A percentile compares a stretch with the other conserved stretches of the same genome.
Conservation (phyloP, 495 filamentous ascomycete species). For the Hypoxylon cercidicola region DNA sequence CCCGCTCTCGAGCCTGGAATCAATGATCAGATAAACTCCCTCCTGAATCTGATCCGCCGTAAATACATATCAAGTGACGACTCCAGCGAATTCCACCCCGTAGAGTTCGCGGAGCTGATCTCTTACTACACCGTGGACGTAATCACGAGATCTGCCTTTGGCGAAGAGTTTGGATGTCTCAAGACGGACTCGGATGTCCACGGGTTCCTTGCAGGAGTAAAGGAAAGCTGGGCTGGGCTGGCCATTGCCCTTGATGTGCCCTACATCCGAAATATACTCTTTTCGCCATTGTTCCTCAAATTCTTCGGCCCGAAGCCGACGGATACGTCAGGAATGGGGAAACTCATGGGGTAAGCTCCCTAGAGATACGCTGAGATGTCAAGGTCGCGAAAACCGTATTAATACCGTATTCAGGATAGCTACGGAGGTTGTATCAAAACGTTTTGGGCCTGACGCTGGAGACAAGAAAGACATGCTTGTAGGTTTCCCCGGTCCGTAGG, state of each 20-base stretch:
- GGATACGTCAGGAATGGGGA: constrained; percentile 50
- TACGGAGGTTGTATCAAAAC: constrained; percentile 51
- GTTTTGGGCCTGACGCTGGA: constrained; percentile 41
- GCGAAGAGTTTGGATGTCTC: constrained; percentile 70
- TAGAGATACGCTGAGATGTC: neutral
- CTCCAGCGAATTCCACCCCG: constrained; percentile 59
- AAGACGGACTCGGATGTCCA: constrained; percentile 66
- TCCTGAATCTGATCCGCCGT: constrained; percentile 50
- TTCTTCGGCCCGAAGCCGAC: constrained; percentile 40
- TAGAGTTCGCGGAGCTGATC: constrained; percentile 54
- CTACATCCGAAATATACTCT: constrained; percentile 39
- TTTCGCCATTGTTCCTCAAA: constrained; percentile 27
- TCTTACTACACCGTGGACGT: constrained; percentile 69
- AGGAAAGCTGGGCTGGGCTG: constrained; percentile 56
- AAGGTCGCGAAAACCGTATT: neutral
- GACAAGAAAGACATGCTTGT: constrained; percentile 53
- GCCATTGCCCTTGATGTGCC: constrained; percentile 40
- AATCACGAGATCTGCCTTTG: constrained; percentile 72
- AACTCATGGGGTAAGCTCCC: constrained; percentile 55
- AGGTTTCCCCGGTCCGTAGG: constrained; percentile 34
- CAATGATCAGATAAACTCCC: constrained; percentile 57
- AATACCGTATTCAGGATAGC: constrained; percentile 38
- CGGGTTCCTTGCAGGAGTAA: constrained; percentile 63
- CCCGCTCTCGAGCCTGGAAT: constrained; percentile 56
- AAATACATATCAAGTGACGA: constrained; percentile 63